Evolutionary conservation across 2,329 filamentous ascomycete species (phyloP).

Genomic region (Xylariaceae sp.): DNA sequence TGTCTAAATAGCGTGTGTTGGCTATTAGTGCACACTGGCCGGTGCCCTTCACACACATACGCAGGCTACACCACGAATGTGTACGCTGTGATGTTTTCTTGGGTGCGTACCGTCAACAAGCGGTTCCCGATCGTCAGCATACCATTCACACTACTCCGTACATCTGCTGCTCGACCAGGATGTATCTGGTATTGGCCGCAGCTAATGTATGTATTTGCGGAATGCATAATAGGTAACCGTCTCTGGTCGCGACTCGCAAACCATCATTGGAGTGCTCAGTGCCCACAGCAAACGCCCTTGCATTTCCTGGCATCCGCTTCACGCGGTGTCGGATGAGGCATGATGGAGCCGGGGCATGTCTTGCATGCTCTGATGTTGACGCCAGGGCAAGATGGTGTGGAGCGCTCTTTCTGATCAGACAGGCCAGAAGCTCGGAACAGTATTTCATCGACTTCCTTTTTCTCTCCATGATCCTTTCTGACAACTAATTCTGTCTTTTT

Average conservation of each 20-base stretch:
- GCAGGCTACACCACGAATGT: neutral
- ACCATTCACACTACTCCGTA: neutral
- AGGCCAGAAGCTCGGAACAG: neutral
- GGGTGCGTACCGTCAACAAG: neutral
- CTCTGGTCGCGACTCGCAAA: neutral
- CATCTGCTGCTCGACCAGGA: no score
- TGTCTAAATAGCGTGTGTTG: neutral
- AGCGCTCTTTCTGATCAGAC: conserved; percentile 11
- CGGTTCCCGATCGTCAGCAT: neutral
- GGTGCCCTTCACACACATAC: neutral
- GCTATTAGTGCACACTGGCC: neutral
- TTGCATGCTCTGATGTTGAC: conserved; percentile 8
- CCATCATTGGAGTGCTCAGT: conserved; percentile 1
- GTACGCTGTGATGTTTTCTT: neutral
- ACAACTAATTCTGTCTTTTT: neutral
- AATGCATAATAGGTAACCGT: neutral
- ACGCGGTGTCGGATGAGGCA: conserved; percentile 15
- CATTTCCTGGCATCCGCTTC: conserved; percentile 9
- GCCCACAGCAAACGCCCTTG: conserved; percentile 1
- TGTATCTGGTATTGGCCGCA: neutral
- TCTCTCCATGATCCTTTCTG: neutral
- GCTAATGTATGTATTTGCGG: neutral
- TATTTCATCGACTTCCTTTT: neutral
- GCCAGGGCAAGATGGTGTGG: conserved; percentile 11
- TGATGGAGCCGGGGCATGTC: conserved; percentile 14